Percentiles rank a stretch among this genome's conserved stretches.
Evolutionary conservation across 768 basidiomycete species (phyloP).

Genomic region (Phaeotremella skinneri): DNA sequence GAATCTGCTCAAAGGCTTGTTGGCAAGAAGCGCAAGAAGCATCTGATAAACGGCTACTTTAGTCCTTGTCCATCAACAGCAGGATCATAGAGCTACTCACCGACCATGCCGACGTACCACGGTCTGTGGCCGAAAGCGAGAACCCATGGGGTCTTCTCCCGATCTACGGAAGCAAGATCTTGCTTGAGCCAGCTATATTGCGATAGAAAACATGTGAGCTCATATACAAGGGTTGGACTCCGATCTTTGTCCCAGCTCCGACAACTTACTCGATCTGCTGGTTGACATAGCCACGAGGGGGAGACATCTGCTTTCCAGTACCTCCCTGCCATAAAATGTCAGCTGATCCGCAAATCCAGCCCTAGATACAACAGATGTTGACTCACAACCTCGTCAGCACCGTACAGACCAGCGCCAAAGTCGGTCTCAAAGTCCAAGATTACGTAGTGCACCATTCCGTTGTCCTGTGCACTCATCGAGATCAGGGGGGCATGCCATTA

Average conservation of each 20-base stretch:
- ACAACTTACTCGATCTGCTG: conserved; percentile 8
- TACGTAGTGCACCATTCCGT: conserved; percentile 19
- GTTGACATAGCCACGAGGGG: conserved; percentile 1
- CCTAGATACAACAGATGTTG: background rate
- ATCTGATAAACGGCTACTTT: background rate
- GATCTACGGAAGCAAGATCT: conserved; percentile 19
- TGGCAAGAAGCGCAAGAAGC: conserved; percentile 2
- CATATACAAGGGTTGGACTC: background rate
- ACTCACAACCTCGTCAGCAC: conserved; percentile 14
- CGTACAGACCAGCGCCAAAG: conserved; percentile 7
- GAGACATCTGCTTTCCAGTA: conserved; percentile 9
- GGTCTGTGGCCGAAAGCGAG: conserved; percentile 21
- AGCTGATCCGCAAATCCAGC: background rate
- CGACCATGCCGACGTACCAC: conserved; percentile 8
- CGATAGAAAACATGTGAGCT: conserved; percentile 1
- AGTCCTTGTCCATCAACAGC: background rate
- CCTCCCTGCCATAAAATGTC: background rate
- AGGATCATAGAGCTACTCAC: background rate
- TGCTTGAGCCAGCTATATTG: conserved; percentile 5
- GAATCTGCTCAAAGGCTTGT: conserved; percentile 10
- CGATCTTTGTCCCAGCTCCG: background rate
- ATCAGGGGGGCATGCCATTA: conserved; percentile 1
- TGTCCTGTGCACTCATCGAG: conserved; percentile 9
- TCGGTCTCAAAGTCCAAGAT: conserved; percentile 21
- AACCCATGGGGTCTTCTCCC: conserved; percentile 23